These are phyloP conservation scores for Kazachstania sp. DNA, from an alignment of 1,139 yeast species.

Conservation along the genomic window DNA sequence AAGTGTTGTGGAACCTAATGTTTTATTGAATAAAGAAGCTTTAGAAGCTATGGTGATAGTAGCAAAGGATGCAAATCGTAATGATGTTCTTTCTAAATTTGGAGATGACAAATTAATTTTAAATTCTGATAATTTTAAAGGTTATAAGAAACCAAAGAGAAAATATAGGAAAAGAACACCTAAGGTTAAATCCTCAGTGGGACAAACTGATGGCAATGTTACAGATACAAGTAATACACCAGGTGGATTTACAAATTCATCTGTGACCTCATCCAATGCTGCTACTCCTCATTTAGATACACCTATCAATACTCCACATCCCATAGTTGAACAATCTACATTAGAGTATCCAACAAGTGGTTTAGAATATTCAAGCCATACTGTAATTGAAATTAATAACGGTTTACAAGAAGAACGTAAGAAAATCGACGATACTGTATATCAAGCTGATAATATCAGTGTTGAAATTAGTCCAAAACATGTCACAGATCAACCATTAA, in stretches of 20 bases:
- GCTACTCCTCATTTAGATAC: not conserved
- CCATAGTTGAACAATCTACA: not conserved
- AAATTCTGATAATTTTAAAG: conserved; percentile 22
- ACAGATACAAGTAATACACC: not conserved
- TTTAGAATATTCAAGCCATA: not conserved
- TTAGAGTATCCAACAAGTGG: not conserved
- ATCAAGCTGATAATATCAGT: not conserved
- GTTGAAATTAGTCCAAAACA: not conserved
- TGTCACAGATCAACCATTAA: not conserved
- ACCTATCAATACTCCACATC: not conserved
- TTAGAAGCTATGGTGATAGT: conserved; percentile 30
- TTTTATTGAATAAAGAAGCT: conserved; percentile 28
- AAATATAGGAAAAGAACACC: conserved; percentile 10
- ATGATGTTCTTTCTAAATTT: conserved; percentile 18
- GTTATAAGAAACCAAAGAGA: conserved; percentile 12
- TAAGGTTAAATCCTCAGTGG: not conserved
- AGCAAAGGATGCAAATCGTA: conserved; percentile 21
- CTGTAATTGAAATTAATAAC: not conserved
- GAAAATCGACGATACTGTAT: not conserved
- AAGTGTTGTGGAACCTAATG: conserved; percentile 30
- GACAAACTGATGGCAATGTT: not conserved
- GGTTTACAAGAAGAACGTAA: not conserved
- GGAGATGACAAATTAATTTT: conserved; percentile 24
- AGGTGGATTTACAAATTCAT: not conserved
- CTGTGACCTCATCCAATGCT: not conserved